Evolutionary conservation across 257 asterid species (phyloP), one percentile per base, ranked within the genome.

Genomic region (Linaria vulgaris): DNA sequence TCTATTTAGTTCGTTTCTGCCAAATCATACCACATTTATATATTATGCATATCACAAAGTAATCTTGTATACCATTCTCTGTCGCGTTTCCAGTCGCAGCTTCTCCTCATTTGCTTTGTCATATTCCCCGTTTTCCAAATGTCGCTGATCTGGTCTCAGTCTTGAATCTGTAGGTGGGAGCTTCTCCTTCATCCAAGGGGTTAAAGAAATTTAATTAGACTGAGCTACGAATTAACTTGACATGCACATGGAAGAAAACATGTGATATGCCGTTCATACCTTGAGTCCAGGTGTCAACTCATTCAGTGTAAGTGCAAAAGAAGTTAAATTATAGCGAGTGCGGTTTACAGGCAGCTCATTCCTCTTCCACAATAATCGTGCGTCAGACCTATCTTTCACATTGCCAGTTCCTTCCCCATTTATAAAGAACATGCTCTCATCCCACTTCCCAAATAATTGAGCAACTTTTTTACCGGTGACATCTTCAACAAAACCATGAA

Each of bases 121-220:
- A 50, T 83, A 91, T 72, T 86, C 96, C 49, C 98, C 98, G 31
- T 88, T 83, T 75, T 91, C 98, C 67, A 91, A 78, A 76, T 73
- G 81, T 66, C 95, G 82, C 79, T 91, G 98, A 68, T 91, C 98
- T 9, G 97, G 98, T 66, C 96, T 82, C 55, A 85, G 80, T 78
- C 98, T 89, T 52, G 98, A 89, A 79, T 92, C 97, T 20, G 98
- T 92, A 23, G 97, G 98, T 68, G 98, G 98, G 63, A 91, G 91
- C 83, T 80, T 86, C 80, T 88, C 97, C 98, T 91, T 76, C 78
- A 83, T 66, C 77, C 82, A 56, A 25, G 59, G 72, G 56, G 74
- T 67, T 65, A 87, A 74, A 83, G 49, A 80, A 65, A 63, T 69
- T 69, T 70, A 69, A 77, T 85, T 85, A 90, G 82, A 77, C 68